Conservation (phyloP, 73 alveolate species). For the Diophrys appendiculata region DNA sequence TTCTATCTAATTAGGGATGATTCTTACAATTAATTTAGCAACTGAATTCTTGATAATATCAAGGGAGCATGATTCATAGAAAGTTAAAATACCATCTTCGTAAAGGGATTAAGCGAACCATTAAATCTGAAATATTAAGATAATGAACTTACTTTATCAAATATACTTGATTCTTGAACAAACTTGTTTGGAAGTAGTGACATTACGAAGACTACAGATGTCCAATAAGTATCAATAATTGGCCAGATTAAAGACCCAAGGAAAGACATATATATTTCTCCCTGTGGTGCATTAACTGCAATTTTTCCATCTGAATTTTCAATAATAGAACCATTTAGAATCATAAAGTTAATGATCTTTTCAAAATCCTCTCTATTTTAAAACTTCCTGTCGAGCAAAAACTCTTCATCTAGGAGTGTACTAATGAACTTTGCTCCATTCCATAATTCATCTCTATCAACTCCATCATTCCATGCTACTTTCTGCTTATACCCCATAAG, state of each 20-base stretch:
- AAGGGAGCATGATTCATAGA: slow-evolving; percentile 72
- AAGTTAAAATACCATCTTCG: slow-evolving; percentile 65
- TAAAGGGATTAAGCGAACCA: slow-evolving; percentile 83
- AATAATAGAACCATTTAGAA: slow-evolving; percentile 20
- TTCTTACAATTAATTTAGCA: too few relatives aligned
- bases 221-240: slow-evolving; percentile 88
- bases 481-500: slow-evolving; percentile 73
- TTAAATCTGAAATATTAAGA: slow-evolving; percentile 51
- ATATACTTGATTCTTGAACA: neutral
- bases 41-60: slow-evolving; percentile 71
- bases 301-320: slow-evolving; percentile 35
- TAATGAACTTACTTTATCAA: too few relatives aligned
- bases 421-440: slow-evolving; percentile 67
- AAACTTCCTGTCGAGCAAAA: slow-evolving; percentile 58
- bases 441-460: slow-evolving; percentile 55
- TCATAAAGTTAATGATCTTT: slow-evolving; percentile 47
- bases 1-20: too few relatives aligned
- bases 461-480: slow-evolving; percentile 77
- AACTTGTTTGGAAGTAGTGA: slow-evolving; percentile 48
- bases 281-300: slow-evolving; percentile 26
- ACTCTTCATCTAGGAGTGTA: slow-evolving; percentile 74
- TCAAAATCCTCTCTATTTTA: slow-evolving; percentile 43
- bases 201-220: slow-evolving; percentile 54
- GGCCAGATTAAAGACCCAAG: slow-evolving; percentile 84
- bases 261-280: slow-evolving; percentile 58